Evolutionary conservation across 2,329 filamentous ascomycete genomes (phyloP).

Genomic region (Talaromyces amestolkiae): DNA sequence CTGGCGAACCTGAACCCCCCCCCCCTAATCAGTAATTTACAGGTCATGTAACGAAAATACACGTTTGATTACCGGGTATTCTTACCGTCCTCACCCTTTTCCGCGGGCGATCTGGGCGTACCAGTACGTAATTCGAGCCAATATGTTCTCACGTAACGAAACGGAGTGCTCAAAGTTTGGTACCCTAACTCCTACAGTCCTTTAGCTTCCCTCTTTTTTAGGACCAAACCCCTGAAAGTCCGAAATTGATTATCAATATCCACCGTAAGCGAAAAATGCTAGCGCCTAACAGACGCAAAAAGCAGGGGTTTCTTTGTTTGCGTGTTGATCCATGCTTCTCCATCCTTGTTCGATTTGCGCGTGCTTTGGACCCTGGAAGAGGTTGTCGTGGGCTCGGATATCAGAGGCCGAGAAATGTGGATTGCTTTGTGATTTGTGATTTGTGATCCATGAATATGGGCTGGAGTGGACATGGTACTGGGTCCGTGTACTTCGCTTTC

Average conservation of each 20-base stretch:
- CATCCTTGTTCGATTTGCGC: background rate
- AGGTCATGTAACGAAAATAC: background rate
- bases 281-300: background rate
- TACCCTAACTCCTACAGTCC: background rate
- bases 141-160: background rate
- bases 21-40: background rate
- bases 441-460: background rate
- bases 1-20: background rate
- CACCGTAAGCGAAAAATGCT: background rate
- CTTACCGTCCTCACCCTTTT: background rate
- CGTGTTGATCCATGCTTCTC: background rate
- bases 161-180: background rate
- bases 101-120: background rate
- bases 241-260: background rate
- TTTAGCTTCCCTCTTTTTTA: background rate
- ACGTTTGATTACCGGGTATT: background rate
- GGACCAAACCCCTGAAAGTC: background rate
- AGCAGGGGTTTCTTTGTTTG: background rate
- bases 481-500: background rate
- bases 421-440: background rate
- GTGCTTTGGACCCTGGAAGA: background rate
- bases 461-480: background rate
- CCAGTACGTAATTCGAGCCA: background rate
- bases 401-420: constrained; percentile 1
- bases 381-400: background rate